A percentile compares a stretch with the other conserved stretches of the same genome.
Conservation (phyloP, 441 rosid genomes). For the Hura crepitans region DNA sequence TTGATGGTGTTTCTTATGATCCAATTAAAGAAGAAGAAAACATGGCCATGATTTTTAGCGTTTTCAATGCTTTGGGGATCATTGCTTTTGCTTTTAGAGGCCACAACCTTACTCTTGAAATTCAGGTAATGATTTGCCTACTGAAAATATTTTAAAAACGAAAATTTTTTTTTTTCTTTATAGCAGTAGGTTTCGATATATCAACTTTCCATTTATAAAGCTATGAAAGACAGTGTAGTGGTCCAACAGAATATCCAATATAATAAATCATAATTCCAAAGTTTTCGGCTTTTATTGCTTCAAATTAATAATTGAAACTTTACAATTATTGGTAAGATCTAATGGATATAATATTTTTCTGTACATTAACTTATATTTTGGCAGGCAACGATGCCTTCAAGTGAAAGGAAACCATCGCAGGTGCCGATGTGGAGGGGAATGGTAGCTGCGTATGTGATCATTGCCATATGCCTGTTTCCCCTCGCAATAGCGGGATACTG, state of each 20-base stretch:
- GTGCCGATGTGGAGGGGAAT: slow-evolving; percentile 91
- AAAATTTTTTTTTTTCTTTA: too few relatives aligned
- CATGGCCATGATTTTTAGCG: slow-evolving; percentile 5
- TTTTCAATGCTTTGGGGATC: too few relatives aligned
- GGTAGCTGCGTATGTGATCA: slow-evolving; percentile 47
- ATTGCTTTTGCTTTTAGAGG: too few relatives aligned
- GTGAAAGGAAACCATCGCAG: slow-evolving; percentile 72
- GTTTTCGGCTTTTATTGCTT: neutral
- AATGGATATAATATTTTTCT: too few relatives aligned
- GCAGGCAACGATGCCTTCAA: slow-evolving; percentile 89
- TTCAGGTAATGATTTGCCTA: too few relatives aligned
- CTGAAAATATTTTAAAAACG: too few relatives aligned
- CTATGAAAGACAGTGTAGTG: neutral
- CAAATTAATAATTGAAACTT: too few relatives aligned
- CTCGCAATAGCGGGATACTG: slow-evolving; percentile 73
- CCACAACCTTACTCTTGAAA: too few relatives aligned
- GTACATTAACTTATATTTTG: too few relatives aligned
- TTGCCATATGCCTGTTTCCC: slow-evolving; percentile 62
- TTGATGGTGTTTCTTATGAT: slow-evolving; percentile 28
- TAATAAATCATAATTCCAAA: neutral
- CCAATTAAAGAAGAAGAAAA: slow-evolving; percentile 17
- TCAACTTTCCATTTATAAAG: too few relatives aligned
- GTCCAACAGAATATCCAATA: neutral
- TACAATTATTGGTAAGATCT: too few relatives aligned
- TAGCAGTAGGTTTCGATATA: too few relatives aligned